A percentile compares a stretch with the other conserved stretches of the same genome.
Evolutionary conservation across 176 grass and related monocot species (phyloP).

Genomic region (Saccharum spontaneum): DNA sequence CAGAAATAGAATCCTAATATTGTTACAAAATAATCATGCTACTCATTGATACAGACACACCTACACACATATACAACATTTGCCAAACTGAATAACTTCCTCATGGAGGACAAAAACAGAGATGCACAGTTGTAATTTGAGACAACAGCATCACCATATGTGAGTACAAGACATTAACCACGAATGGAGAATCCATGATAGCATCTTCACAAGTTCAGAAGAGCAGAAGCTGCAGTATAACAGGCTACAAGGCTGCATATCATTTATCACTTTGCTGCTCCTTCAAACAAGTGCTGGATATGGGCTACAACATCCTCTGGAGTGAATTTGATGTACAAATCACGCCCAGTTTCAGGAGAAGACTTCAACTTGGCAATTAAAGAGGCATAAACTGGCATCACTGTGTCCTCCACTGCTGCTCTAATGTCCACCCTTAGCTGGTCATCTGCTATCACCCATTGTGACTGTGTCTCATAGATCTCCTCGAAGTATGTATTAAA

Average conservation of each 20-base stretch:
- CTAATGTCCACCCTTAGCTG: conserved; percentile 64
- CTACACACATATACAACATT: conserved; percentile 48
- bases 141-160: conserved; percentile 35
- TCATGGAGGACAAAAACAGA: conserved; percentile 21
- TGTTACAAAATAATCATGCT: conserved; percentile 53
- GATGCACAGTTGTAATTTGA: conserved; percentile 28
- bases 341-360: conserved; percentile 51
- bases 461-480: conserved; percentile 52
- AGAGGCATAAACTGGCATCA: conserved; percentile 68
- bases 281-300: conserved; percentile 76
- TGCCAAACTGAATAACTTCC: conserved; percentile 28
- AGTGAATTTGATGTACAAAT: conserved; percentile 66
- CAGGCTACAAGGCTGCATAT: conserved; percentile 10
- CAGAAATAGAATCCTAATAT: conserved; percentile 27
- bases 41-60: conserved; percentile 41
- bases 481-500: conserved; percentile 89
- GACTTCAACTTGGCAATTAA: conserved; percentile 58
- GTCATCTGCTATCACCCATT: conserved; percentile 79
- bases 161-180: conserved; percentile 17
- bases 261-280: conserved; percentile 55
- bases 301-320: conserved; percentile 64
- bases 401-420: conserved; percentile 46
- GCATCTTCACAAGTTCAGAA: background rate
- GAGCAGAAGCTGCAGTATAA: conserved; percentile 15
- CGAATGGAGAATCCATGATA: conserved; percentile 9